Percentiles rank a stretch among this genome's conserved stretches.
These are phyloP conservation scores for Clarkia xantiana DNA, from an alignment of 345 rosid genomes.

Conservation along the genomic window DNA sequence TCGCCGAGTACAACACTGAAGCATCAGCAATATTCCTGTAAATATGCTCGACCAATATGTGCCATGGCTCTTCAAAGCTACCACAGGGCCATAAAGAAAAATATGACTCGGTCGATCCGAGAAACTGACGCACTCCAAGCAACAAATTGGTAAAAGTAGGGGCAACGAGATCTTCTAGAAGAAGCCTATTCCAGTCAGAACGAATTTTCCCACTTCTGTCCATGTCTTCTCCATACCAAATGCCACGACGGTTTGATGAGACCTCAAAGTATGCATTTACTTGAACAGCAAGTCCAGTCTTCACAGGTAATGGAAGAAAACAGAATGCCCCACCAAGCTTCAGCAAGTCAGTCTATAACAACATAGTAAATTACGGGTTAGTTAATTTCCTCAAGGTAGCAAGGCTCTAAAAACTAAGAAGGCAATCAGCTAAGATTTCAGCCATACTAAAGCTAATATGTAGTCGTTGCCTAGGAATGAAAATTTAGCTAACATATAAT, in stretches of 20 bases:
- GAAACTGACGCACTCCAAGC: slow-evolving; percentile 51
- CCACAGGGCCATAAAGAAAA: slow-evolving; percentile 80
- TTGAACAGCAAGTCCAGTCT: slow-evolving; percentile 78
- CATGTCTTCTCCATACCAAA: slow-evolving; percentile 98
- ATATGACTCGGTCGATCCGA: slow-evolving; percentile 47
- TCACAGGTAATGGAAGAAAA: slow-evolving; percentile 89
- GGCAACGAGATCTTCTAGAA: slow-evolving; percentile 81
- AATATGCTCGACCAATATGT: slow-evolving; percentile 62
- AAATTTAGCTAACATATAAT: too few species aligned
- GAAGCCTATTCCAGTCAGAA: slow-evolving; percentile 85
- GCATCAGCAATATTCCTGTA: slow-evolving; percentile 46
- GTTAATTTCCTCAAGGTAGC: slow-evolving; percentile 6
- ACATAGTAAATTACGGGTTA: slow-evolving; percentile 2
- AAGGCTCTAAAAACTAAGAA: too few species aligned
- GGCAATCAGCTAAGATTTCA: too few species aligned
- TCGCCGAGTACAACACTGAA: slow-evolving; percentile 51
- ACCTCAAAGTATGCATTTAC: slow-evolving; percentile 94
- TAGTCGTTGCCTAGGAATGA: too few species aligned
- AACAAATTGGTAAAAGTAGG: slow-evolving; percentile 50
- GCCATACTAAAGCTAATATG: too few species aligned
- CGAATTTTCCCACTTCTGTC: slow-evolving; percentile 95
- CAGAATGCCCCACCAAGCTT: slow-evolving; percentile 87
- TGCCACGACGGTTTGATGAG: slow-evolving; percentile 92
- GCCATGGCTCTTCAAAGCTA: slow-evolving; percentile 91
- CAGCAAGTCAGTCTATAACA: slow-evolving; percentile 42